A percentile compares a stretch with the other conserved stretches of the same genome.
These are phyloP conservation scores for Skeletonema grethae DNA, from an alignment of 108 stramenopile genomes.

Conservation along the genomic window DNA sequence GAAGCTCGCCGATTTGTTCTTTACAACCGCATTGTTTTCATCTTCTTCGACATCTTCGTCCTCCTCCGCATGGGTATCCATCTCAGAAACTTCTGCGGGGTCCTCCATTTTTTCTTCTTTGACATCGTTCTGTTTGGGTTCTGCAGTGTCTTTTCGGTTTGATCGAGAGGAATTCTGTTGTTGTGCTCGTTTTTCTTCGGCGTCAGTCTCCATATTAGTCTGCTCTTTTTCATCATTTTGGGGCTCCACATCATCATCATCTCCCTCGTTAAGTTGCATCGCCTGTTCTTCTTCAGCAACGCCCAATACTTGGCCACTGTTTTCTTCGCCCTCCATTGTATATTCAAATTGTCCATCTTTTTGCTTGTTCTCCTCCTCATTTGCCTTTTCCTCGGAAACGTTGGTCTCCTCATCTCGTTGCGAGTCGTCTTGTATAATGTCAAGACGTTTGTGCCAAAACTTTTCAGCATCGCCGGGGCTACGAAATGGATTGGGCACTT, in stretches of 20 bases:
- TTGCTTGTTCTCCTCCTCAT: slow-evolving; percentile 44
- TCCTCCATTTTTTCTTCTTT: slow-evolving; percentile 33
- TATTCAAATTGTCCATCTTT: slow-evolving; percentile 82
- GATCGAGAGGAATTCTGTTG: slow-evolving; percentile 29
- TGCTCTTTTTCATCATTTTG: slow-evolving; percentile 17
- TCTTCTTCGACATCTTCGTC: slow-evolving; percentile 31
- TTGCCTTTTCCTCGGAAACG: slow-evolving; percentile 11
- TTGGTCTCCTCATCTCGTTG: slow-evolving; percentile 27
- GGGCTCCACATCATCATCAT: slow-evolving; percentile 47
- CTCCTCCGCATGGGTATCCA: slow-evolving; percentile 8
- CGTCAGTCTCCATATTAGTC: slow-evolving; percentile 22
- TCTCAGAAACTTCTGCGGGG: slow-evolving; percentile 17
- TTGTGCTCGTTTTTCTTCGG: slow-evolving; percentile 34
- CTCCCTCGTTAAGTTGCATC: slow-evolving; percentile 47
- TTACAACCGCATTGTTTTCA: slow-evolving; percentile 7
- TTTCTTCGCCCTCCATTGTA: slow-evolving; percentile 60
- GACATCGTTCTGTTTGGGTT: slow-evolving; percentile 34
- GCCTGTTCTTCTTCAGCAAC: slow-evolving; percentile 65
- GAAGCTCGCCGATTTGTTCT: slow-evolving; percentile 24
- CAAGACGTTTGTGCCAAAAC: slow-evolving; percentile 81
- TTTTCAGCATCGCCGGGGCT: slow-evolving; percentile 81
- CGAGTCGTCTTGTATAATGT: slow-evolving; percentile 58
- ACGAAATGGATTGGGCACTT: slow-evolving; percentile 87
- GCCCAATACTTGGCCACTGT: slow-evolving; percentile 80
- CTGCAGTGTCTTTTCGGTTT: slow-evolving; percentile 5